Conservation (phyloP, 768 basidiomycete genomes). For the Tylopilus intermedius region DNA sequence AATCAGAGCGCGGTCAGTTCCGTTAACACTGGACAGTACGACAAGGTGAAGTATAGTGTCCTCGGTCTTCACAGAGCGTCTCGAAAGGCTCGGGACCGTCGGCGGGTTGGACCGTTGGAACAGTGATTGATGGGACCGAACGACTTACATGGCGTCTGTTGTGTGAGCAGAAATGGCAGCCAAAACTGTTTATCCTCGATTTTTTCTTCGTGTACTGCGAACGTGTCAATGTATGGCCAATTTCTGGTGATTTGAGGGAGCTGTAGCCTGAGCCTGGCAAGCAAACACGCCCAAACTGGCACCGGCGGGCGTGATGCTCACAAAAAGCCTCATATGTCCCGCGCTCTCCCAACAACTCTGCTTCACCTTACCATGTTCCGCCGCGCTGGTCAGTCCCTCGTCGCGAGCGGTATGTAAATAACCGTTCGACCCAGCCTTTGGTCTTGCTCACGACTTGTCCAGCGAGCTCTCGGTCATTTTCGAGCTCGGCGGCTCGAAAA, state of each 20-base stretch:
- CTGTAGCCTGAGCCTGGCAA: background rate
- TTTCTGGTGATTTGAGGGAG: too few species aligned
- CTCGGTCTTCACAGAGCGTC: slow-evolving; percentile 66
- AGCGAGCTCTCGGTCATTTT: slow-evolving; percentile 78
- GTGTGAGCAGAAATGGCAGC: slow-evolving; percentile 10
- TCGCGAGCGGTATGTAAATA: slow-evolving; percentile 42
- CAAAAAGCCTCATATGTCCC: slow-evolving; percentile 8
- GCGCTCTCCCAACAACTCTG: slow-evolving; percentile 10
- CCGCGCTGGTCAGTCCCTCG: slow-evolving; percentile 55
- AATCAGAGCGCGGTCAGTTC: slow-evolving; percentile 41
- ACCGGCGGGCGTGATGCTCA: slow-evolving; percentile 7
- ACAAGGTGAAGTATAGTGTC: slow-evolving; percentile 81
- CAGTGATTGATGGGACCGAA: slow-evolving; percentile 15
- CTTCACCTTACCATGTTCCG: slow-evolving; percentile 42
- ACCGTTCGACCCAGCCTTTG: background rate
- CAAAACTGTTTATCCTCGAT: slow-evolving; percentile 13
- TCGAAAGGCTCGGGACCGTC: slow-evolving; percentile 66
- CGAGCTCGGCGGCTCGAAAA: slow-evolving; percentile 65
- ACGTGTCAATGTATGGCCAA: too few species aligned
- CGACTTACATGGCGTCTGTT: background rate
- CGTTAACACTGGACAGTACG: slow-evolving; percentile 58
- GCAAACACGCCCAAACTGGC: slow-evolving; percentile 26
- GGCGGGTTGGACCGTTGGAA: slow-evolving; percentile 32
- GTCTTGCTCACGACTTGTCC: background rate
- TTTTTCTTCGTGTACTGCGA: too few species aligned